phyloP scores from a whole-genome alignment of 179 eudicot genomes.

The Patellifolia procumbens region DNA sequence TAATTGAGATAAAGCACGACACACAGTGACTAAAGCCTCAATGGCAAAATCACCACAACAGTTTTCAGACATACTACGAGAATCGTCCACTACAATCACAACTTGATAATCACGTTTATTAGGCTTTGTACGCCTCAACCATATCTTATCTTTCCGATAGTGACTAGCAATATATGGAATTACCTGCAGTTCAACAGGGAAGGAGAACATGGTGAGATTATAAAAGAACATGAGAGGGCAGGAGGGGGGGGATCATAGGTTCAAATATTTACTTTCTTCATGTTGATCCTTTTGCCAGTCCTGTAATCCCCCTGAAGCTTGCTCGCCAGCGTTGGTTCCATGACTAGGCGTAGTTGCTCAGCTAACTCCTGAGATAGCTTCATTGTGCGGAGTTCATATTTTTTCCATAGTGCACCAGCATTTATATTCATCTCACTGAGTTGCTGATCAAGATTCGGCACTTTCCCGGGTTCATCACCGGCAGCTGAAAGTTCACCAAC shows the following conservation, averaged over 20 bases:
- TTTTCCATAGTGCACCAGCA: slow-evolving; percentile 76
- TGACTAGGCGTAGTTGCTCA: slow-evolving; percentile 90
- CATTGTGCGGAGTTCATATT: slow-evolving; percentile 69
- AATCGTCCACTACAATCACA: slow-evolving; percentile 91
- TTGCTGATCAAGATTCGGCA: slow-evolving; percentile 42
- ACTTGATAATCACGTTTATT: slow-evolving; percentile 97
- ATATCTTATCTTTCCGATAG: slow-evolving; percentile 92
- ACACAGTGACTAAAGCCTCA: slow-evolving; percentile 96
- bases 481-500: slow-evolving; percentile 36
- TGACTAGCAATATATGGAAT: slow-evolving; percentile 91
- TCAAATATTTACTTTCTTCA: slow-evolving; percentile 74
- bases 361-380: slow-evolving; percentile 96
- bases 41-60: slow-evolving; percentile 84
- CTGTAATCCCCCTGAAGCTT: slow-evolving; percentile 97
- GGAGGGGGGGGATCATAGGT: not conserved
- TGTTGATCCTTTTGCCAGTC: slow-evolving; percentile 98
- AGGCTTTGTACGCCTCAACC: slow-evolving; percentile 93
- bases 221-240: not conserved
- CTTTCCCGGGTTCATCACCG: slow-evolving; percentile 48
- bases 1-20: slow-evolving; percentile 94
- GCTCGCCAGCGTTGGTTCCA: slow-evolving; percentile 98
- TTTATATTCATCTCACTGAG: slow-evolving; percentile 45
- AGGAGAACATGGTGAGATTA: slow-evolving; percentile 2
- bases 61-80: slow-evolving; percentile 95
- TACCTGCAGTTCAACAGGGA: slow-evolving; percentile 48